These are phyloP conservation scores for Castanopsis chinensis DNA, from an alignment of 306 rosid species.

Conservation along the genomic window DNA sequence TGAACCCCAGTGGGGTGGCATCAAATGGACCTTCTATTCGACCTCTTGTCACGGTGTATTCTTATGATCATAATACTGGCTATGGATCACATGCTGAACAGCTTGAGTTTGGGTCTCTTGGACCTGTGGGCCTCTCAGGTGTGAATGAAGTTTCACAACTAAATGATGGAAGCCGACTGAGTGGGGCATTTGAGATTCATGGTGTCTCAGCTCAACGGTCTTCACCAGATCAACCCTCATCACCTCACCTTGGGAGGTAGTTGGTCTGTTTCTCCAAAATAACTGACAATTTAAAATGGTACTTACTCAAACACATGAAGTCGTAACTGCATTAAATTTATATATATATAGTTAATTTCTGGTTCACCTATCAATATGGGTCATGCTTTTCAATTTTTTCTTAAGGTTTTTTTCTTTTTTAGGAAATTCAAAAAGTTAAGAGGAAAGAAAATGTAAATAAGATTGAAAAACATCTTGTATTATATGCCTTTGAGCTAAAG, in stretches of 20 bases:
- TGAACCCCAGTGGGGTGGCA: conserved; percentile 65
- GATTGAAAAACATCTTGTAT: no score
- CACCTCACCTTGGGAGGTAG: conserved; percentile 79
- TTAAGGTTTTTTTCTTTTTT: not conserved
- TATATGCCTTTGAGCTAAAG: no score
- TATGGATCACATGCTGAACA: conserved; percentile 61
- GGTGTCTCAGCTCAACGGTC: conserved; percentile 62
- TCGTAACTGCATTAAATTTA: not conserved
- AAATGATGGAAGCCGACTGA: conserved; percentile 55
- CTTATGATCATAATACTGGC: conserved; percentile 67
- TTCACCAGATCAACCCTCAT: conserved; percentile 85
- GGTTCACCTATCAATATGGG: not conserved
- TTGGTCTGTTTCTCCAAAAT: conserved; percentile 18
- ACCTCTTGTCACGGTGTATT: conserved; percentile 82
- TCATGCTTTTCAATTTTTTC: not conserved
- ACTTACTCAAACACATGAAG: conserved; percentile 1
- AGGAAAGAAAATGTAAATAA: no score
- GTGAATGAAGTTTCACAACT: conserved; percentile 57
- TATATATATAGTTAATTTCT: not conserved
- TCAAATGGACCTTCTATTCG: conserved; percentile 78
- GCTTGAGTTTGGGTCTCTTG: conserved; percentile 89
- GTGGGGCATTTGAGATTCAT: conserved; percentile 71
- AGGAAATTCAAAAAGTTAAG: no score
- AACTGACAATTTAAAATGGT: not conserved
- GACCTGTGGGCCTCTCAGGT: conserved; percentile 71